phyloP scores from a whole-genome alignment of 768 basidiomycete genomes.

The Podaxis rugospora region DNA sequence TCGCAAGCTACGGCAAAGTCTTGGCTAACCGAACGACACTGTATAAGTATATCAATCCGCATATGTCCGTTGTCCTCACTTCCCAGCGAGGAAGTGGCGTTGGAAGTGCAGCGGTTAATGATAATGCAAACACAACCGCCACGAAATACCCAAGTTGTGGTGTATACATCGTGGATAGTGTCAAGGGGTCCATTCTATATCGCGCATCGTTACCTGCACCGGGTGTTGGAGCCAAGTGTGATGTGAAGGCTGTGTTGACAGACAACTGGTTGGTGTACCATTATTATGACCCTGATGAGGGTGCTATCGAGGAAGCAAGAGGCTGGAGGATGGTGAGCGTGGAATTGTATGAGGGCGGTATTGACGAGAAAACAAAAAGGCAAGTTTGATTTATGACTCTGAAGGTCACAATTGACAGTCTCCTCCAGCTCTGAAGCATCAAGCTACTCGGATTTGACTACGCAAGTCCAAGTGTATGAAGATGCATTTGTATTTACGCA shows the following conservation, averaged over 20 bases:
- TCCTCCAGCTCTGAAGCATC: conserved; percentile 39
- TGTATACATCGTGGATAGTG: conserved; percentile 74
- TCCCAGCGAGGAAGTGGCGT: not conserved
- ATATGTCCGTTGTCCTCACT: conserved; percentile 66
- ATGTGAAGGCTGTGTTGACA: conserved; percentile 62
- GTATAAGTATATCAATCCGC: conserved; percentile 92
- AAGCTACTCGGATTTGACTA: conserved; percentile 45
- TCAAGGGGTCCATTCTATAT: conserved; percentile 76
- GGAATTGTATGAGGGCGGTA: conserved; percentile 82
- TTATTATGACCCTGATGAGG: conserved; percentile 64
- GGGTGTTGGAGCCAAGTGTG: conserved; percentile 38
- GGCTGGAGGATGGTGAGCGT: conserved; percentile 75
- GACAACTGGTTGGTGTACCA: conserved; percentile 96
- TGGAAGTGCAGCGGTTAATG: not conserved
- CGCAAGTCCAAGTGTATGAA: conserved; percentile 61
- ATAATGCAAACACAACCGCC: conserved; percentile 15
- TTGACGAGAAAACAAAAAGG: conserved; percentile 74
- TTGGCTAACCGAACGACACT: conserved; percentile 83
- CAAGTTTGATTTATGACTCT: conserved; percentile 26
- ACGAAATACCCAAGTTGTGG: conserved; percentile 37
- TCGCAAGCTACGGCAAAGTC: conserved; percentile 81
- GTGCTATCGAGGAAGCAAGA: conserved; percentile 46
- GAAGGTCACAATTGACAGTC: not conserved
- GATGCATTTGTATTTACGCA: conserved; percentile 47
- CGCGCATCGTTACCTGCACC: conserved; percentile 45